Base-by-base conservation (phyloP, 2,329 filamentous ascomycete genomes). In the Diplodia intermedia region DNA sequence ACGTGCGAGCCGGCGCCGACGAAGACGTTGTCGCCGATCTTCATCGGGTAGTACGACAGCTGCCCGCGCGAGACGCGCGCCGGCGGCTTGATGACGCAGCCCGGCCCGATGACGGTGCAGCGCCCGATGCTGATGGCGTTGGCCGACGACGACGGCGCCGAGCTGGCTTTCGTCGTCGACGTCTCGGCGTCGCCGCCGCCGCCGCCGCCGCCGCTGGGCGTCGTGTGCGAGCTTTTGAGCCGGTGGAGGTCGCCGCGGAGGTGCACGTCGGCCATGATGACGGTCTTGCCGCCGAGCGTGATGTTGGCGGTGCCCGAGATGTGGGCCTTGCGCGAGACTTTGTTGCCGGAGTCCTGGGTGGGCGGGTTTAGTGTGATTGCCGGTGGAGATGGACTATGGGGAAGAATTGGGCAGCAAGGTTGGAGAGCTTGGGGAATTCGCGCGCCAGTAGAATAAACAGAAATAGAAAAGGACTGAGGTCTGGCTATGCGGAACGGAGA, bases 221-320 rank as follows among this genome's bases (percentile, higher is more conserved):
- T 69, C 65, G 71, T 70, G 71, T 61, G 74, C 1, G 79, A 71
- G 38, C 80, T 72, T 8, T 77, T 65, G 84, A 81, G 9, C 81
- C 83, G 8, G 85, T 88, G 65, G 84, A 99, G 87, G 76, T 99
- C 95, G 54, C 94, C 95, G 57, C 95, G 90, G 76, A 99, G 93
- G 80, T 95, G 93, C 74, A 93, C 94, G 76, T 97, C 94, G 70
- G 93, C 91, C 85, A 97, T 93, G 76, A 99, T 97, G 70, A 98
- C 93, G 0, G 94, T 97, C 81, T 80, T 97, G 71, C 95, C 95
- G 73, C 93, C 95, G 1, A 99, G 90, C 80, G 97, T 97, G 81
- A 99, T 98, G 82, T 98, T 97, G 74, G 97, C 93, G 26, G 94
- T 97, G 75, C 95, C 95, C 75, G 97, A 91, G 73, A 99, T 92